Base-by-base conservation (phyloP, 2,329 filamentous ascomycete genomes). In the Dactylellina drechsleri region DNA sequence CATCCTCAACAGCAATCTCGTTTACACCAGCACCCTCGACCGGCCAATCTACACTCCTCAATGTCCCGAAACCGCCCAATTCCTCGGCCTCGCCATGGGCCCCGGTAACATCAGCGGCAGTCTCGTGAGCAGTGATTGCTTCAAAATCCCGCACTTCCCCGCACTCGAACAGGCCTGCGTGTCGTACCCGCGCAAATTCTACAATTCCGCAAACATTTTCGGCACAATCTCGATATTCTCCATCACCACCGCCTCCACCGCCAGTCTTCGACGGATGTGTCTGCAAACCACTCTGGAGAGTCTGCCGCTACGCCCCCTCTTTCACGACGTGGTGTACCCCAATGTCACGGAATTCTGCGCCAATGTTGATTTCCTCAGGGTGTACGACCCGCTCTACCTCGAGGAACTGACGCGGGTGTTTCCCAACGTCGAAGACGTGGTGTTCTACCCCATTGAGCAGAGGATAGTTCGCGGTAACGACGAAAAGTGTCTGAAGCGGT, bases 1-100 rank as follows among this genome's bases (percentile, higher is more conserved):
- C 7, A 47, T 47, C 43, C 16, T 47, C 15, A 47, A 47, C 43
- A 47, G 43, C 43, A 47, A 47, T n/a, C 43, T 47, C 43, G 43
- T 47, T 12, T 47, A 47, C 43, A 47, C 43, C 1, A 47, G 43
- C 43, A 47, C 43, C 3, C 16, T 47, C 4, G 43, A 47, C 16
- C 13, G 43, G 16, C 43, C 43, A 18, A 47, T 18, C 6, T 47
- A 47, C 13, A 47, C 16, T 2, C 43, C 43, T 47, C 43, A 47
- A 18, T n/a, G 15, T 47, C 43, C 43, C 15, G 43, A 47, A 47
- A 13, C 43, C 7, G 43, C 43, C 15, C 15, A 47, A n/a, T 47
- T n/a, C 43, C 43, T 47, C 13, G 43, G 43, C 13, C 13, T 47
- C 3, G 16, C 43, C 4, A 5, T 36, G 6, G 31, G 31, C 10